Evolutionary conservation across 441 rosid genomes (phyloP).

Genomic region (Corymbia citriodora): DNA sequence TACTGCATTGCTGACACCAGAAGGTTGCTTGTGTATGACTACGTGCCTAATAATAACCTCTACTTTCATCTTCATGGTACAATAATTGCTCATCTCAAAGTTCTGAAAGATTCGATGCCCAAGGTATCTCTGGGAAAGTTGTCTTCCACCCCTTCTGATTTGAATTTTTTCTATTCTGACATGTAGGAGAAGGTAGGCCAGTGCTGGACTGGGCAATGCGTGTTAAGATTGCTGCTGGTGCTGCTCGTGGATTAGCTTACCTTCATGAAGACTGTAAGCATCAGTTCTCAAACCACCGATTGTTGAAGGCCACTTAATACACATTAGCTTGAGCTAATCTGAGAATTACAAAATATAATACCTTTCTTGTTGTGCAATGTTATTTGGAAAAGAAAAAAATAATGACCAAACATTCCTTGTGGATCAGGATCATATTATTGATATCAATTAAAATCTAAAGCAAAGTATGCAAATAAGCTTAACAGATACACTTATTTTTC

Average conservation of each 20-base stretch:
- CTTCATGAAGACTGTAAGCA: constrained; percentile 95
- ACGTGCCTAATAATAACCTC: constrained; percentile 77
- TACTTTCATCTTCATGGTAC: constrained; percentile 91
- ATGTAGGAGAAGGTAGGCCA: constrained; percentile 48
- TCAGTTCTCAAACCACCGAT: constrained; percentile 3
- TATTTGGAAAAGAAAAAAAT: neutral
- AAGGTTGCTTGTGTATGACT: constrained; percentile 80
- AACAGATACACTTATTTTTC: neutral
- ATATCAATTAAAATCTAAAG: neutral
- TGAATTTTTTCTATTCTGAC: neutral
- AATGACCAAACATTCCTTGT: neutral
- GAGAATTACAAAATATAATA: neutral
- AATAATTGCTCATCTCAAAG: constrained; percentile 11
- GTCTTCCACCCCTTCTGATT: neutral
- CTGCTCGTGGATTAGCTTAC: constrained; percentile 95
- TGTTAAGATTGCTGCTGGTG: constrained; percentile 79
- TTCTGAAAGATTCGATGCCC: neutral
- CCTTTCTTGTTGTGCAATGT: neutral
- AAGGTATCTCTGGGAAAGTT: neutral
- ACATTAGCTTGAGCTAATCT: neutral
- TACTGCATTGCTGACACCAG: constrained; percentile 68
- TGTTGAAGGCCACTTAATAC: neutral
- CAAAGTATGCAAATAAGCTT: neutral
- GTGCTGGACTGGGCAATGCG: constrained; percentile 76
- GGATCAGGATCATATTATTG: neutral